These are phyloP conservation scores for Fonsecaea nubica DNA, from an alignment of 2,329 filamentous ascomycete genomes.

Conservation along the genomic window DNA sequence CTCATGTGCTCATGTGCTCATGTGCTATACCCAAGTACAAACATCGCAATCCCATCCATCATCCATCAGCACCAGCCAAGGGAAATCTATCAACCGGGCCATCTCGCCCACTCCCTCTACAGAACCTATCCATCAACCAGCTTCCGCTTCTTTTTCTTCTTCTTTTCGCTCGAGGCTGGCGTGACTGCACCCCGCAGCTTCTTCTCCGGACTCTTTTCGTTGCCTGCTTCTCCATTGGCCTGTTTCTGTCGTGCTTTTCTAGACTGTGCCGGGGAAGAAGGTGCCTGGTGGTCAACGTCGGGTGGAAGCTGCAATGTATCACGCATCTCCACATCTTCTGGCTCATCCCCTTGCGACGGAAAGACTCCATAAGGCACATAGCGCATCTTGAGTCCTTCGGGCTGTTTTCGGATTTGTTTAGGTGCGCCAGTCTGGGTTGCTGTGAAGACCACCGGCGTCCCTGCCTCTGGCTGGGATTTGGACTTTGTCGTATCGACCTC, in stretches of 20 bases:
- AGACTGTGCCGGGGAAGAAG: slow-evolving; percentile 2
- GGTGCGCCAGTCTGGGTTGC: slow-evolving; percentile 39
- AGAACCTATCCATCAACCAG: slow-evolving; percentile 26
- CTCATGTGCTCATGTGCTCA: no score
- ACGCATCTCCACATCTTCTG: slow-evolving; percentile 28
- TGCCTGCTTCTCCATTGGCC: slow-evolving; percentile 9
- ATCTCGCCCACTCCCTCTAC: slow-evolving; percentile 8
- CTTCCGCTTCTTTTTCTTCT: slow-evolving; percentile 34
- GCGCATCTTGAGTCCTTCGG: slow-evolving; percentile 52
- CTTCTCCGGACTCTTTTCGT: slow-evolving; percentile 23
- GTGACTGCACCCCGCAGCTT: slow-evolving; percentile 7
- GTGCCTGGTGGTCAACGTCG: slow-evolving; percentile 8
- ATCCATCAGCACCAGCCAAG: not conserved
- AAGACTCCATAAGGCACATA: slow-evolving; percentile 51
- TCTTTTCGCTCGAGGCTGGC: slow-evolving; percentile 25
- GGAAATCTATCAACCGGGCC: slow-evolving; percentile 14
- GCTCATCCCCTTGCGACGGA: not conserved
- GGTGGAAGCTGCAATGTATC: slow-evolving; percentile 23
- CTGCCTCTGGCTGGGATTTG: slow-evolving; percentile 13
- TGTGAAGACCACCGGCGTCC: slow-evolving; percentile 29
- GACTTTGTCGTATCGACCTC: slow-evolving; percentile 19
- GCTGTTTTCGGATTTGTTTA: slow-evolving; percentile 50
- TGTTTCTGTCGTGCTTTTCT: slow-evolving; percentile 8
- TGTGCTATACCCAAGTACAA: not conserved
- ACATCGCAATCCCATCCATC: no score